Conservation (phyloP, 768 basidiomycete species). For the Amanita rimosa region DNA sequence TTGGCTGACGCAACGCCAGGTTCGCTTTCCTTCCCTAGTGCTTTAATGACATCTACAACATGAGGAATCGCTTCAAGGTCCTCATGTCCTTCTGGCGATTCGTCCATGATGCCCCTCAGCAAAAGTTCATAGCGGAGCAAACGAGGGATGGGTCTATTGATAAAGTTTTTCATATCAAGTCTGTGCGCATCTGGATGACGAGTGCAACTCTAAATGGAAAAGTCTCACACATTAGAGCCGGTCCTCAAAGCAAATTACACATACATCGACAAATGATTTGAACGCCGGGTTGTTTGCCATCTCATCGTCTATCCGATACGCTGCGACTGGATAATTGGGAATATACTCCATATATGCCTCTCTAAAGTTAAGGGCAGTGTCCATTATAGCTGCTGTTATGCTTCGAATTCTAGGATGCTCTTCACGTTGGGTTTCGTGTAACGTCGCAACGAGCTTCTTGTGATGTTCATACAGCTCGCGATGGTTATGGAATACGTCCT, state of each 20-base stretch:
- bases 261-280: slow-evolving; percentile 68
- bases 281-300: slow-evolving; percentile 71
- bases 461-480: slow-evolving; percentile 68
- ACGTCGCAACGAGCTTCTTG: slow-evolving; percentile 60
- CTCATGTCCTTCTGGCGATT: slow-evolving; percentile 62
- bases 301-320: slow-evolving; percentile 81
- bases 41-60: slow-evolving; percentile 81
- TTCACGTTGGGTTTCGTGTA: slow-evolving; percentile 82
- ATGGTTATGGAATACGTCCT: slow-evolving; percentile 86
- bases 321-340: slow-evolving; percentile 86
- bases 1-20: slow-evolving; percentile 79
- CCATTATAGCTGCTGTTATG: slow-evolving; percentile 76
- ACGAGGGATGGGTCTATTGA: slow-evolving; percentile 84
- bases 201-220: slow-evolving; percentile 22
- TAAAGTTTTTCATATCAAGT: slow-evolving; percentile 85
- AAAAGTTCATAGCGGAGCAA: slow-evolving; percentile 80
- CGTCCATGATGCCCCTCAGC: slow-evolving; percentile 70
- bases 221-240: background rate
- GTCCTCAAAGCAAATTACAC: slow-evolving; percentile 8
- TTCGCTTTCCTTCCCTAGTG: slow-evolving; percentile 78
- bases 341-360: slow-evolving; percentile 91
- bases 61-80: slow-evolving; percentile 75
- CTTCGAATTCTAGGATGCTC: slow-evolving; percentile 73
- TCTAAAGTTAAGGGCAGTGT: slow-evolving; percentile 86
- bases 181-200: slow-evolving; percentile 72